A percentile compares a stretch with the other conserved stretches of the same genome.
Conservation (phyloP, 495 filamentous ascomycete genomes). For the Apiosordaria backusii region DNA sequence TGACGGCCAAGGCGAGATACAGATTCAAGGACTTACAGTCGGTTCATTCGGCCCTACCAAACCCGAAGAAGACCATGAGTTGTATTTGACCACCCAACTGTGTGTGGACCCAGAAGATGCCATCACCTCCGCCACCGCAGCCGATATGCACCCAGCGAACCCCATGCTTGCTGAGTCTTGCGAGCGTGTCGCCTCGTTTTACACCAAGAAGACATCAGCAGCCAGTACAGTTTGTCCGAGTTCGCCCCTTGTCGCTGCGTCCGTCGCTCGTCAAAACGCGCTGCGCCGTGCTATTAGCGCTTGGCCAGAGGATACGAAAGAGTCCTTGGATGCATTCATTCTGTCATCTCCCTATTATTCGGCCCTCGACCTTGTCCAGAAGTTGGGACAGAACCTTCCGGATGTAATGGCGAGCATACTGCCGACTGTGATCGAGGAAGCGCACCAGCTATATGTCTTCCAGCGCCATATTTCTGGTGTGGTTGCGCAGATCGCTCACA, state of each 20-base stretch:
- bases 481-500: constrained; percentile 40
- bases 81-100: constrained; percentile 41
- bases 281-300: constrained; percentile 3
- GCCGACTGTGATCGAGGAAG: constrained; percentile 28
- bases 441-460: constrained; percentile 28
- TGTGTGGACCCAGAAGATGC: constrained; percentile 42
- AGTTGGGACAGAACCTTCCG: constrained; percentile 25
- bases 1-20: constrained; percentile 35
- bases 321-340: constrained; percentile 32
- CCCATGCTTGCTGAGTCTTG: constrained; percentile 36
- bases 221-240: neutral
- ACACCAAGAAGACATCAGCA: constrained; percentile 8
- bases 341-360: constrained; percentile 30
- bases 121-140: constrained; percentile 23
- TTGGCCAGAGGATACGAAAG: constrained; percentile 34
- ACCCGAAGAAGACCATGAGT: constrained; percentile 41
- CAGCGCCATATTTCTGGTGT: constrained; percentile 37
- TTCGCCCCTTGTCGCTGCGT: neutral
- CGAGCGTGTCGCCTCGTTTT: constrained; percentile 37
- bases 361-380: constrained; percentile 29
- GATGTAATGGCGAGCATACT: constrained; percentile 27
- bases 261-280: neutral
- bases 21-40: constrained; percentile 41
- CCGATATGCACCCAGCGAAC: constrained; percentile 1
- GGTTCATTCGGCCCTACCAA: constrained; percentile 35